Conservation (phyloP, 371 early-diverging fungal genomes). For the Rhizopus microsporus region DNA sequence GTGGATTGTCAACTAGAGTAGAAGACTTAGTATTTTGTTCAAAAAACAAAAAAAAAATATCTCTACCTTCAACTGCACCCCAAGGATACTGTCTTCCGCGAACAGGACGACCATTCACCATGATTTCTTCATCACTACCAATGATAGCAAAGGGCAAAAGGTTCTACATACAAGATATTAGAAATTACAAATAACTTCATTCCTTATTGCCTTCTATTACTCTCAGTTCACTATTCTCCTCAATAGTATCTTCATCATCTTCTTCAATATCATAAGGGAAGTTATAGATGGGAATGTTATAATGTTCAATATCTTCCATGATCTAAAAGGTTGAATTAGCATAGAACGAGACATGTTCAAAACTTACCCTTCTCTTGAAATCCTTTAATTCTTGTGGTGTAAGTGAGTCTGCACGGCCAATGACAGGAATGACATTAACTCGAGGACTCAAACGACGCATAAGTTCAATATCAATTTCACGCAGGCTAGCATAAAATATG, state of each 20-base stretch:
- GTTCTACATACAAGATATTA: slow-evolving; percentile 38
- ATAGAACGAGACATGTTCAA: not conserved
- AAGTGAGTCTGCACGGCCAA: slow-evolving; percentile 79
- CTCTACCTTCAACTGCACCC: slow-evolving; percentile 92
- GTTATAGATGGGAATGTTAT: slow-evolving; percentile 90
- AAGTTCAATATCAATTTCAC: slow-evolving; percentile 97
- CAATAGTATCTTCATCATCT: slow-evolving; percentile 91
- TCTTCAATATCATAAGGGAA: slow-evolving; percentile 79
- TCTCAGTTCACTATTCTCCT: slow-evolving; percentile 94
- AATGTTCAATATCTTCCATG: slow-evolving; percentile 92
- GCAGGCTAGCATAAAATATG: slow-evolving; percentile 56
- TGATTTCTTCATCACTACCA: slow-evolving; percentile 93
- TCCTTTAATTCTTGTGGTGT: slow-evolving; percentile 74
- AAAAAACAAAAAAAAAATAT: not conserved
- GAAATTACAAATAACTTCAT: not conserved
- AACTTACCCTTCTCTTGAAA: slow-evolving; percentile 80
- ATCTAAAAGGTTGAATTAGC: slow-evolving; percentile 40
- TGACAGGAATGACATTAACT: slow-evolving; percentile 94
- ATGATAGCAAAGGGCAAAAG: slow-evolving; percentile 96
- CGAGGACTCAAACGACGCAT: slow-evolving; percentile 92
- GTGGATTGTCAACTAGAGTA: slow-evolving; percentile 72
- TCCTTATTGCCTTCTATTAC: slow-evolving; percentile 24
- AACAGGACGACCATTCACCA: slow-evolving; percentile 71
- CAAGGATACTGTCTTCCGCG: slow-evolving; percentile 99
- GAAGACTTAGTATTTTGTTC: not conserved